Base-by-base conservation (phyloP, 352 stramenopile species). In the Pythium myriotylum region DNA sequence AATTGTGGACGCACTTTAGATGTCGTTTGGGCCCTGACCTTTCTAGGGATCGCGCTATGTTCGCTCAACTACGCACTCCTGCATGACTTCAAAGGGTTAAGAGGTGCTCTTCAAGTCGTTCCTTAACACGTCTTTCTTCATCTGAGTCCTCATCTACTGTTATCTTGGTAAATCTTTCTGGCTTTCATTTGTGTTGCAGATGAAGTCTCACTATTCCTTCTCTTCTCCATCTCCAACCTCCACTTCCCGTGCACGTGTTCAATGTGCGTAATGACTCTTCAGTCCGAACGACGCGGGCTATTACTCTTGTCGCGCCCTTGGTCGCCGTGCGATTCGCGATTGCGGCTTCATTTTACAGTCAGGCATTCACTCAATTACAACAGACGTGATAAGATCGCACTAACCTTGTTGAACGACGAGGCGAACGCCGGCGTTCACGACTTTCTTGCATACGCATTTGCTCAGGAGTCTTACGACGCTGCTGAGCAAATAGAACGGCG, bases 401-500 rank as follows among this genome's bases (percentile, higher is more conserved):
- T 9, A 55, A 62, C 55, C 55, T 62, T 8, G 49, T 64, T 17
- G 73, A 78, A n/a, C 72, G 64, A 48, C 54, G 57, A 37, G 53
- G 54, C 3, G 55, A 66, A 8, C 66, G 66, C 37, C 65, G 42
- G 3, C 23, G 19, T 33, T 54, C 60, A 9, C 49, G 47, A 1
- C 39, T 32, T 4, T 59, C 49, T 52, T 73, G 53, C 26, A 67
- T 57, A 32, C 84, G 81, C 84, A 92, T 92, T 54, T 92, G 71
- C 1, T 86, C 76, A 2, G 84, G 84, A 41, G 79, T 92, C 74
- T 92, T 92, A 57, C 84, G 79, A 20, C 78, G 69, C 56, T 92
- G 78, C 63, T 92, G 81, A 8, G 84, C 84, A 59, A 92, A 92
- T 9, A 92, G 65, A 49, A 92, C 84, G 5, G 79, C 81, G 43